Percentiles rank a stretch among this genome's conserved stretches.
Evolutionary conservation across 2,329 filamentous ascomycete genomes (phyloP).

Genomic region (Colletotrichum lentis): DNA sequence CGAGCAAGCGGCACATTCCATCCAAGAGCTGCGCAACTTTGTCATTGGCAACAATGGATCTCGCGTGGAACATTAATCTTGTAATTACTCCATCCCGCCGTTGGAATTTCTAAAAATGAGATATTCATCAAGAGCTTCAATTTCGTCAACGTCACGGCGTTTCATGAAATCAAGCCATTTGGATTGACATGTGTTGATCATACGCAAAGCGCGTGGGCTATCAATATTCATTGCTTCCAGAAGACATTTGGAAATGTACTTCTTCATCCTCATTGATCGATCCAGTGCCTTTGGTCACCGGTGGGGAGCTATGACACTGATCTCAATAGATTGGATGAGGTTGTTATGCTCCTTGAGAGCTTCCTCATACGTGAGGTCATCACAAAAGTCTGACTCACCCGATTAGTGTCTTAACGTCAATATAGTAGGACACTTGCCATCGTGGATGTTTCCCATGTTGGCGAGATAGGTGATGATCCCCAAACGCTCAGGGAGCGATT

Average conservation of each 20-base stretch:
- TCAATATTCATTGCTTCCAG: conserved; percentile 19
- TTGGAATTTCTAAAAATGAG: conserved; percentile 19
- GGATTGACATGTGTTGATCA: conserved; percentile 23
- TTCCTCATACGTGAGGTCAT: conserved; percentile 17
- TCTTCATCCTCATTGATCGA: conserved; percentile 20
- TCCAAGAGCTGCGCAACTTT: neutral
- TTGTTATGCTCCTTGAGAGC: conserved; percentile 17
- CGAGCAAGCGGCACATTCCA: conserved; percentile 38
- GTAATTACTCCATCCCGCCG: conserved; percentile 31
- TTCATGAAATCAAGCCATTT: conserved; percentile 29
- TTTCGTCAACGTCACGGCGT: neutral
- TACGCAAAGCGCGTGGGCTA: conserved; percentile 6
- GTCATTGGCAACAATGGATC: neutral
- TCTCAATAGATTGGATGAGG: conserved; percentile 17
- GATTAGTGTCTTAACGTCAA: neutral
- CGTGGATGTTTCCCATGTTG: conserved; percentile 27
- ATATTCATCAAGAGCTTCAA: conserved; percentile 17
- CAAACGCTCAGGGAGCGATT: conserved; percentile 18
- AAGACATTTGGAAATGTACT: conserved; percentile 12
- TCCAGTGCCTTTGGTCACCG: neutral
- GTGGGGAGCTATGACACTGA: neutral
- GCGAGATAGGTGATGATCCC: conserved; percentile 20
- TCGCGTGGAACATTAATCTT: conserved; percentile 36
- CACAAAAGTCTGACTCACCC: conserved; percentile 8
- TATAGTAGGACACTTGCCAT: neutral